phyloP scores from a whole-genome alignment of 1,284 basidiomycete genomes.

The Tremellales sp. region DNA sequence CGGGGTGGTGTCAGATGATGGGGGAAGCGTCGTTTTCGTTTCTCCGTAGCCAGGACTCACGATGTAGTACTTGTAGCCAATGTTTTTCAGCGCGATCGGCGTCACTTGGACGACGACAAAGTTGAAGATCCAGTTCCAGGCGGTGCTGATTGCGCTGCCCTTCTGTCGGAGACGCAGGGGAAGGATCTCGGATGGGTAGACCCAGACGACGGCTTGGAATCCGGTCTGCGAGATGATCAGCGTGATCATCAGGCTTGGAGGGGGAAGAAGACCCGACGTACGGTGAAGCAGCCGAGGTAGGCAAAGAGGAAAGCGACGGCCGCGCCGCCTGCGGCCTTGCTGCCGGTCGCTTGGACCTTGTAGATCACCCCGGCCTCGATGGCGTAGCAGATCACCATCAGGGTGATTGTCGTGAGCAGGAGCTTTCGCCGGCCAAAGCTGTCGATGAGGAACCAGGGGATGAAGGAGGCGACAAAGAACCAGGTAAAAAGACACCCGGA shows the following conservation, averaged over 20 bases:
- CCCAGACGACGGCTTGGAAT: constrained; percentile 40
- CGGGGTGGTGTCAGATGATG: not conserved
- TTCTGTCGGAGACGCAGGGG: constrained; percentile 33
- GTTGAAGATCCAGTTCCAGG: constrained; percentile 32
- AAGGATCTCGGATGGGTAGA: constrained; percentile 40
- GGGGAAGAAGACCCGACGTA: constrained; percentile 6
- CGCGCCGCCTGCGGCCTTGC: constrained; percentile 22
- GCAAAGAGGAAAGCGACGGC: constrained; percentile 37
- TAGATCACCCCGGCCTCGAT: constrained; percentile 32
- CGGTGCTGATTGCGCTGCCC: constrained; percentile 36
- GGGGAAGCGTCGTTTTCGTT: not conserved
- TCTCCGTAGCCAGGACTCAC: constrained; percentile 36
- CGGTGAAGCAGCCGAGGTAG: constrained; percentile 40
- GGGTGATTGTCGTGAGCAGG: constrained; percentile 30
- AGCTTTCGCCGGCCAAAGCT: constrained; percentile 34
- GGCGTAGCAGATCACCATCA: constrained; percentile 37
- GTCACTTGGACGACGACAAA: constrained; percentile 46
- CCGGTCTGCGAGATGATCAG: constrained; percentile 20
- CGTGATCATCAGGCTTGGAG: not conserved
- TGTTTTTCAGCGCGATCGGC: constrained; percentile 39
- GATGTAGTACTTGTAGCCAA: constrained; percentile 45
- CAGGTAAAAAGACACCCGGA: constrained; percentile 40
- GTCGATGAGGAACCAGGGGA: constrained; percentile 43
- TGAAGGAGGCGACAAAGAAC: constrained; percentile 41
- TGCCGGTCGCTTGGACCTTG: constrained; percentile 20